phyloP scores from a whole-genome alignment of 805 yeast genomes.

The Yamadazyma insecticola region DNA sequence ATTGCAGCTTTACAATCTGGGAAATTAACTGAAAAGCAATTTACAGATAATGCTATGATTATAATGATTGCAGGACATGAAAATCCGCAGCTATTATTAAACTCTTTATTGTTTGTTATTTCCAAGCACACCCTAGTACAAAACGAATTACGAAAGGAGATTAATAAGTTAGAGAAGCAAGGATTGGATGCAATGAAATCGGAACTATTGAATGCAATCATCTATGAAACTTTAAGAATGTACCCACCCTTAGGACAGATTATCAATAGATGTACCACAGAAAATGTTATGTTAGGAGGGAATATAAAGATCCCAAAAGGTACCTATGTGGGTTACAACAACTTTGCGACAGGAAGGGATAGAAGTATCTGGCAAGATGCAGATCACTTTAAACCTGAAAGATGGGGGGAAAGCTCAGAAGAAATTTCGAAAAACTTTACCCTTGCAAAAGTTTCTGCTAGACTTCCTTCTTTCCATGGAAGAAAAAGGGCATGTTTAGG shows the following conservation, averaged over 20 bases:
- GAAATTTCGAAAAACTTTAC: conserved; percentile 38
- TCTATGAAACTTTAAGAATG: conserved; percentile 46
- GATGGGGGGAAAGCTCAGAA: conserved; percentile 47
- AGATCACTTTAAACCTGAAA: conserved; percentile 39
- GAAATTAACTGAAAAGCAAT: conserved; percentile 39
- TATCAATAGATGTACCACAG: conserved; percentile 45
- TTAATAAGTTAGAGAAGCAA: neutral
- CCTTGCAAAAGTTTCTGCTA: conserved; percentile 40
- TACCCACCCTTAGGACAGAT: conserved; percentile 57
- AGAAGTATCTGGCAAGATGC: conserved; percentile 39
- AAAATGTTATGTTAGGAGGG: conserved; percentile 33
- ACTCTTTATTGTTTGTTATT: conserved; percentile 42
- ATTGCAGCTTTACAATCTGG: conserved; percentile 35
- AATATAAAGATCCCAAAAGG: conserved; percentile 45
- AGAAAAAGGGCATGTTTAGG: conserved; percentile 59
- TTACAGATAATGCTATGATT: conserved; percentile 51
- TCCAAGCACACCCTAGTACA: conserved; percentile 40
- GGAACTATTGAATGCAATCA: conserved; percentile 22
- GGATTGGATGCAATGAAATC: conserved; percentile 1
- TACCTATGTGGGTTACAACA: conserved; percentile 52
- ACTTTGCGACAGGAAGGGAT: conserved; percentile 47
- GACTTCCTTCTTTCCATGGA: conserved; percentile 54
- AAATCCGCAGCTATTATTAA: conserved; percentile 51
- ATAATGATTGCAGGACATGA: conserved; percentile 61
- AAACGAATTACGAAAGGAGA: conserved; percentile 18